Evolutionary conservation across 1,284 basidiomycete genomes (phyloP).

Genomic region (Vanrija sp.): DNA sequence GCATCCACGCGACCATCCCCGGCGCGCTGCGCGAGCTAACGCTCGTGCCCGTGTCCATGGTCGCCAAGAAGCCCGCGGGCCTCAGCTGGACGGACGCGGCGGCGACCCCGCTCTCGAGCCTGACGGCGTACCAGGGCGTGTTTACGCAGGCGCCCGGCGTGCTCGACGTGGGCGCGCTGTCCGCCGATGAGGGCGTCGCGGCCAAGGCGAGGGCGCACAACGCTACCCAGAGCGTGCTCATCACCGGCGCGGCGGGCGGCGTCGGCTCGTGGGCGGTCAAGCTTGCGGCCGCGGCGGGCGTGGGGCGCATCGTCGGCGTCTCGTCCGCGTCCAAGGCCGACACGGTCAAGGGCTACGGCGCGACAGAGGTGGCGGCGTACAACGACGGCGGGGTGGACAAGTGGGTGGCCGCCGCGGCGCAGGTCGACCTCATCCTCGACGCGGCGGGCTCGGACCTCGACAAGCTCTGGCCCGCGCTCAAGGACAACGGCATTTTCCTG

Average conservation of each 20-base stretch:
- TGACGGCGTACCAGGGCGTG: constrained; percentile 16
- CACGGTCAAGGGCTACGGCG: neutral
- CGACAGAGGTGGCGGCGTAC: constrained; percentile 10
- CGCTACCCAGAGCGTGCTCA: constrained; percentile 1
- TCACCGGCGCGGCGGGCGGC: constrained; percentile 6
- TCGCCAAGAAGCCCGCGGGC: constrained; percentile 8
- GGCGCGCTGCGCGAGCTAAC: constrained; percentile 8
- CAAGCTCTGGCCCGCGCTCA: constrained; percentile 7
- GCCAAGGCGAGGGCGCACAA: neutral
- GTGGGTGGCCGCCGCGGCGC: neutral
- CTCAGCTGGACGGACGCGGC: constrained; percentile 12
- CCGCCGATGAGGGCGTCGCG: neutral
- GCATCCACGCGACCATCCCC: constrained; percentile 9
- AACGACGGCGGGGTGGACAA: neutral
- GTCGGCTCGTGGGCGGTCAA: constrained; percentile 11
- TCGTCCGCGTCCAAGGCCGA: neutral
- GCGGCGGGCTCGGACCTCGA: constrained; percentile 4
- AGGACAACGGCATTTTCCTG: constrained; percentile 6
- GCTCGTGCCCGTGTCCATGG: constrained; percentile 3
- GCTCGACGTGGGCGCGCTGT: constrained; percentile 1
- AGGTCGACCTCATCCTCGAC: constrained; percentile 14
- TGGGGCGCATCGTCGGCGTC: neutral
- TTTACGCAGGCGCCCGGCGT: constrained; percentile 5
- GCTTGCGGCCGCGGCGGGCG: constrained; percentile 5
- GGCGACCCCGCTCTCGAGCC: constrained; percentile 9